phyloP scores from a whole-genome alignment of 495 filamentous ascomycete genomes.

The Thozetella sp. region DNA sequence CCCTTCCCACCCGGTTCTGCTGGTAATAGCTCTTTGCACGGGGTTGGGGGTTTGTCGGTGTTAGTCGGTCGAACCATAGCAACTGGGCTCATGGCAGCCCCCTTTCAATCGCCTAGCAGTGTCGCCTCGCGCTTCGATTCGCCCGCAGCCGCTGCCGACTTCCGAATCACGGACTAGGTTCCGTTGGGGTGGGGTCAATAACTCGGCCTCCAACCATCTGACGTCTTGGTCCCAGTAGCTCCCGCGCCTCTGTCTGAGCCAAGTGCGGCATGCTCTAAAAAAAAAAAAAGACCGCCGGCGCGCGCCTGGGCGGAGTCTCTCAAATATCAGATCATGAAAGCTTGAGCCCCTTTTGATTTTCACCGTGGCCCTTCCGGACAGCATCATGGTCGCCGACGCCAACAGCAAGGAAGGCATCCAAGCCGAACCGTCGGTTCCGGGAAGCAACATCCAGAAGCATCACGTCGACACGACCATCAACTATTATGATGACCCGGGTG shows the following conservation, averaged over 20 bases:
- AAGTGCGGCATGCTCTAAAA: background rate
- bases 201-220: background rate
- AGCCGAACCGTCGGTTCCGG: background rate
- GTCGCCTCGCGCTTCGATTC: background rate
- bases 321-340: too few species aligned
- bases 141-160: background rate
- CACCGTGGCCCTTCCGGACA: too few species aligned
- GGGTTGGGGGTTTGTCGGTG: background rate
- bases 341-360: too few species aligned
- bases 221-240: background rate
- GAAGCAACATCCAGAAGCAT: slow-evolving; percentile 5
- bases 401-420: background rate
- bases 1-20: too few species aligned
- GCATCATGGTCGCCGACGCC: background rate
- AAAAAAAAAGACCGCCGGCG: too few species aligned
- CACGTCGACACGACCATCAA: slow-evolving; percentile 57
- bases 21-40: background rate
- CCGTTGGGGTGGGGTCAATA: background rate
- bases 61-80: background rate
- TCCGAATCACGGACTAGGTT: background rate
- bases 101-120: background rate
- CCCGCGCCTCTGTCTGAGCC: background rate
- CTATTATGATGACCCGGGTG: slow-evolving; percentile 59
- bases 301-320: too few species aligned
- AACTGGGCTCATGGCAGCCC: background rate